Percentiles rank a stretch among this genome's conserved stretches.
Evolutionary conservation across 2,329 filamentous ascomycete genomes (phyloP).

Genomic region (Cladophialophora psammophila): DNA sequence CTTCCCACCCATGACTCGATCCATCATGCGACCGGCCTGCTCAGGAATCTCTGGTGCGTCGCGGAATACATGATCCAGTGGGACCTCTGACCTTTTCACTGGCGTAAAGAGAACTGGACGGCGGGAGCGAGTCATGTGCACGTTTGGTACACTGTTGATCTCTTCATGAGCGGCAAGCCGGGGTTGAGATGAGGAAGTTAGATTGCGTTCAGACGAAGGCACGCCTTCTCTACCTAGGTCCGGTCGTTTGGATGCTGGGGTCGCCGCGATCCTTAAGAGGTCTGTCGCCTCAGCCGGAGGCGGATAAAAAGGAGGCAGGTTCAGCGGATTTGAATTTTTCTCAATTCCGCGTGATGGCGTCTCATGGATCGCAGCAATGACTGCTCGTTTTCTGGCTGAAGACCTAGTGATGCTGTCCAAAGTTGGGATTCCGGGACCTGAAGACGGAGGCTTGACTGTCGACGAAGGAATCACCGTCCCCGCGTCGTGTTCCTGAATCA

Average conservation of each 20-base stretch:
- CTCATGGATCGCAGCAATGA: constrained; percentile 46
- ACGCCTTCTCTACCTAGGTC: constrained; percentile 27
- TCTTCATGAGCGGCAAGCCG: constrained; percentile 13
- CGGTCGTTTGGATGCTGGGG: constrained; percentile 22
- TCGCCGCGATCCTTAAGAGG: constrained; percentile 24
- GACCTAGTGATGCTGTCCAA: constrained; percentile 23
- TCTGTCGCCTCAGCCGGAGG: not conserved
- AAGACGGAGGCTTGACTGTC: constrained; percentile 41
- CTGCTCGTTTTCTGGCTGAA: constrained; percentile 37
- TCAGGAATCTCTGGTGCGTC: constrained; percentile 44
- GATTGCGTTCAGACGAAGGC: constrained; percentile 41
- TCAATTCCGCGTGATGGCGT: constrained; percentile 50
- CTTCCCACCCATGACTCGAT: constrained; percentile 37
- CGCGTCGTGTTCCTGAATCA: constrained; percentile 18
- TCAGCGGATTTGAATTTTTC: constrained; percentile 35
- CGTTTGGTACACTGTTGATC: constrained; percentile 6
- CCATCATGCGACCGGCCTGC: constrained; percentile 41
- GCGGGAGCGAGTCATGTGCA: constrained; percentile 36
- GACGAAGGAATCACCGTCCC: constrained; percentile 40
- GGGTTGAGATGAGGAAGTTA: constrained; percentile 40
- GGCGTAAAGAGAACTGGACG: constrained; percentile 38
- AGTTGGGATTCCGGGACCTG: constrained; percentile 31
- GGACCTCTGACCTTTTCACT: constrained; percentile 36
- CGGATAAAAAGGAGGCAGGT: constrained; percentile 11
- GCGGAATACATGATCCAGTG: constrained; percentile 38